Evolutionary conservation across 257 asterid genomes (phyloP), one percentile per base, ranked within the genome.

Genomic region (Scutellaria barbata): DNA sequence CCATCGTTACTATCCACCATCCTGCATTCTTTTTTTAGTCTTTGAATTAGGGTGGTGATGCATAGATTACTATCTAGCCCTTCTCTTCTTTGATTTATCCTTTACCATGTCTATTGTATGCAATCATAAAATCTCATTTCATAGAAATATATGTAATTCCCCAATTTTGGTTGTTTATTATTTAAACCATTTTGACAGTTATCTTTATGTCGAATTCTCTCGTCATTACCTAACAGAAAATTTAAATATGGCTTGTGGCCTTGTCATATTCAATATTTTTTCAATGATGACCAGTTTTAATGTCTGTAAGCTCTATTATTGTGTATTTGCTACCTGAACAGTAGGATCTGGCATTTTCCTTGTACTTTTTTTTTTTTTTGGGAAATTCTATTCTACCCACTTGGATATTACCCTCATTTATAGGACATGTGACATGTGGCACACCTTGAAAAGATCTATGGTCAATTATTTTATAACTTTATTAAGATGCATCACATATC

Each of bases 21-120:
- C 62, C 52, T 39, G 48, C 50, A 41, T 39, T 63, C 77, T 46
- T 9, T 65, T 53, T 72, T 51, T 59, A 47, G 85, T 77, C 64
- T 63, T 41, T 48, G 74, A 61, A 63, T 59, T 75, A 48, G 69
- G 80, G 55, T 80, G 80, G 78, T 69, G 75, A 69, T 66, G 61
- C 63, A 33, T 57, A 73, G 73, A 66, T 74, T 69, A 63, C 66
- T 65, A 20, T 48, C 57, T 67, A 64, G 66, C 67, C 59, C 66
- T 62, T 43, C 52, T 11, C 20, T 62, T 9, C 25, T 17, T 40
- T 35, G 52, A 48, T 69, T 60, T 58, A 66, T 68, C 66, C 74
- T 22, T 69, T 22, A 20, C 64, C 75, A 16, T 57, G 51, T 39
- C 41, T 64, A 45, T 48, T 46, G 42, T 79, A 74, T 70, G 83